Base-by-base conservation (phyloP, 805 yeast species). In the Saturnispora gosingensis region DNA sequence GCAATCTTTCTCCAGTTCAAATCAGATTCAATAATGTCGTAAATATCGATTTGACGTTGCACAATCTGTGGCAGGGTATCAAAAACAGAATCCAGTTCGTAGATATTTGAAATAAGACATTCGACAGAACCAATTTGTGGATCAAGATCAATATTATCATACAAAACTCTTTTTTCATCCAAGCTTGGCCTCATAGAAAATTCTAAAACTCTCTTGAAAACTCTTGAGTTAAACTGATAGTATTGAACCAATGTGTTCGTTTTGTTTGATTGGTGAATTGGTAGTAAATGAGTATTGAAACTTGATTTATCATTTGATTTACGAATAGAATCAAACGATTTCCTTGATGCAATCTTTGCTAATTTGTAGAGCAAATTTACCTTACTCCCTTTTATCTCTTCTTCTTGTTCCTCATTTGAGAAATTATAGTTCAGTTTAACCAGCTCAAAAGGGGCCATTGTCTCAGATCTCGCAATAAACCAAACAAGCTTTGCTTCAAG, bases 1-100 rank as follows among this genome's bases (percentile, higher is more conserved):
- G 80, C 69, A 53, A 73, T 74, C 58, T 73, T 77, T 56, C 87
- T 69, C 58, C 78, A 79, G 53, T 72, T 74, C 39, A 78, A 57
- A 59, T 82, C 87, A 53, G 70, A 72, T 8, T 57, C 59, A 0
- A 73, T 69, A 5, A 75, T 62, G 18, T 57, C 64, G 46, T 72
- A 65, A 24, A 70, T 61, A 53, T 63, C 51, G 11, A 49, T 15
- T 25, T 32, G 35, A 16, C 47, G 34, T 49, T 49, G 51, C 20
- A 49, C 47, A n/a, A 27, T 11, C 7, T 34, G 38, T 27, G 51
- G 51, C 10, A 49, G 22, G 15, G 28, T 40, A 5, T 25, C n/a
- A 18, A 28, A 49, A 13, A 11, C 30, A 9, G 22, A 11, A 36
- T 49, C 51, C 52, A 70, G 68, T 53, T 74, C 68, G 54, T 75